Base-by-base conservation (phyloP, 306 rosid genomes). In the Vigna radiata region DNA sequence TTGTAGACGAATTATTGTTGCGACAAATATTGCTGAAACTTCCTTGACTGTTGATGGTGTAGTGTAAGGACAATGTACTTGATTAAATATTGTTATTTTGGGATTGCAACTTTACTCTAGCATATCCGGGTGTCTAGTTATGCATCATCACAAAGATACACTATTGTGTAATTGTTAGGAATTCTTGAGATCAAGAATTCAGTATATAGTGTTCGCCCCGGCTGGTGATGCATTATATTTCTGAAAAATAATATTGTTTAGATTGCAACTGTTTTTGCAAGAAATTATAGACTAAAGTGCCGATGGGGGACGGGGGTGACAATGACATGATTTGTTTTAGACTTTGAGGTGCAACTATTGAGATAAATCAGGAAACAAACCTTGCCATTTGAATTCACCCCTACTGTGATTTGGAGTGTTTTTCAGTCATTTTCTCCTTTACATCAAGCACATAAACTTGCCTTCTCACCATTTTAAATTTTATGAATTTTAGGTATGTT, bases 21-120 rank as follows among this genome's bases (percentile, higher is more conserved):
- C 98, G 58, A 92, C 97, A 73, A 95, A 95, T 80, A 95, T 95
- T 80, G 97, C 98, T 72, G 98, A 92, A 90, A 95, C 98, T 81
- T 95, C 97, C 59, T 86, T 95, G 93, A 95, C 98, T 39, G 98
- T 95, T 70, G 98, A 95, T 72, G 98, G 98, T 76, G 98, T 95
- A 46, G 97, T 92, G 98, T 95, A 90, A 90, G 97, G 81, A 52
- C 77, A 48, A 70, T 59, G 72, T 62, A 52, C 81, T 80, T 59
- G 37, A 43, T 25, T 81, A 69, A 50, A 59, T 77, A 54, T 78
- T 81, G 41, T 50, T 53, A 47, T 48, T 73, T 82, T 19, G 69
- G 39, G 7, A 70, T 73, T 70, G 41, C 19, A 67, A 48, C 7
- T 70, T 75, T 36, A 16, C 49, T 60, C 36, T 14, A 74, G 27